Evolutionary conservation across 495 filamentous ascomycete species (phyloP).

Genomic region (Letharia columbiana): DNA sequence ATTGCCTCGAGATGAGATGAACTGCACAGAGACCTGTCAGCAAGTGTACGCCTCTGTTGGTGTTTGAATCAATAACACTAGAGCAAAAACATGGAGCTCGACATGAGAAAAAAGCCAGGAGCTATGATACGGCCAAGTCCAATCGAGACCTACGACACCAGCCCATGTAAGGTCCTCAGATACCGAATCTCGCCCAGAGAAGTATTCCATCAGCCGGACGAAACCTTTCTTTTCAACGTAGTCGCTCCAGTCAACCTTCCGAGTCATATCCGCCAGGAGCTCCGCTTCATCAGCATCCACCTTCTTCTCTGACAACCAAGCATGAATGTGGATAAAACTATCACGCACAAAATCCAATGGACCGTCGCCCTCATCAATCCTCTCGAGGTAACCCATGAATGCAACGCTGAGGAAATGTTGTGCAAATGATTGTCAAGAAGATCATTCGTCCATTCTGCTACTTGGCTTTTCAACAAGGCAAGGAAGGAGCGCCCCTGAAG

Average conservation of each 20-base stretch:
- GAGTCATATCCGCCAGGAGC: neutral
- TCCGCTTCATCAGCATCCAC: neutral
- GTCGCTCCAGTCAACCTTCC: neutral
- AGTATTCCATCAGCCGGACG: neutral
- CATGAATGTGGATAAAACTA: neutral
- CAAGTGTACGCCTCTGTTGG: neutral
- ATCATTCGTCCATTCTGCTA: neutral
- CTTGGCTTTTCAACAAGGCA: neutral
- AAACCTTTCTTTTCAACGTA: neutral
- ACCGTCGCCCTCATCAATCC: neutral
- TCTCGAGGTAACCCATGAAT: neutral
- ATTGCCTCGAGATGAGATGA: conserved; percentile 94
- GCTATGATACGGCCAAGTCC: neutral
- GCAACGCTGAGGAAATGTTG: neutral
- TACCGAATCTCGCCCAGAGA: neutral
- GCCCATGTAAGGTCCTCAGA: neutral
- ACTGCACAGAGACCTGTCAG: conserved; percentile 43
- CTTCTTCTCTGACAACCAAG: neutral
- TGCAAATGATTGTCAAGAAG: neutral
- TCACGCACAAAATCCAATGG: neutral
- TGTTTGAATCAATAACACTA: neutral
- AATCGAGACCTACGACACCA: neutral
- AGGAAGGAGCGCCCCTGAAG: neutral
- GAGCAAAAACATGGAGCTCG: neutral
- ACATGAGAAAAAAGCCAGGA: neutral